phyloP scores from a whole-genome alignment of 495 filamentous ascomycete genomes.

The Hypoxylon trugodes region DNA sequence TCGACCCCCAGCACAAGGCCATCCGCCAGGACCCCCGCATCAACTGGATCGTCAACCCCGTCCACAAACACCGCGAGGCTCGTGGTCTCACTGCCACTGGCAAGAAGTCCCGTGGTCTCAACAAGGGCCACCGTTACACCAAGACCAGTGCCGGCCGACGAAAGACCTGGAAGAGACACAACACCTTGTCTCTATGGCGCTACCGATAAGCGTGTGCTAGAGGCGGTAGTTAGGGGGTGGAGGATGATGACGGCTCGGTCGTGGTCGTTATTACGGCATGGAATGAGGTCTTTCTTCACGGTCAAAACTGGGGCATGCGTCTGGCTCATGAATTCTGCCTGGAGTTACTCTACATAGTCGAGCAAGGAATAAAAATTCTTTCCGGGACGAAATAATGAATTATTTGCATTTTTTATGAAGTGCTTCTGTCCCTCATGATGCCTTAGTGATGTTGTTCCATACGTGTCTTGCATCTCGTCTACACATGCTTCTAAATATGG shows the following conservation, averaged over 20 bases:
- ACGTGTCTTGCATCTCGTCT: no score
- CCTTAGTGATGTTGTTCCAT: background rate
- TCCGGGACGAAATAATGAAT: slow-evolving; percentile 37
- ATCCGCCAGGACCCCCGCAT: slow-evolving; percentile 98
- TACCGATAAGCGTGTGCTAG: slow-evolving; percentile 65
- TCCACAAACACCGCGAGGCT: slow-evolving; percentile 99
- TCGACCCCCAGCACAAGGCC: slow-evolving; percentile 99
- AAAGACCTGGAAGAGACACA: slow-evolving; percentile 99
- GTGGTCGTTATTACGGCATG: slow-evolving; percentile 40
- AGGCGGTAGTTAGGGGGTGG: slow-evolving; percentile 24
- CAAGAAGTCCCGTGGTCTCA: slow-evolving; percentile 98
- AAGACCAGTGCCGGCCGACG: slow-evolving; percentile 93
- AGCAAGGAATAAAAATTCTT: slow-evolving; percentile 44
- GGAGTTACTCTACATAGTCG: slow-evolving; percentile 47
- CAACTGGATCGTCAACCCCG: slow-evolving; percentile 99
- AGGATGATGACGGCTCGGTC: slow-evolving; percentile 22
- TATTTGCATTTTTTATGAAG: background rate
- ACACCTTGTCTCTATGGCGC: slow-evolving; percentile 94
- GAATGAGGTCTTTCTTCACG: slow-evolving; percentile 41
- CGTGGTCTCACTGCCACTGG: slow-evolving; percentile 96
- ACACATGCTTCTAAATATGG: no score
- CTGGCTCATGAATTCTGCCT: slow-evolving; percentile 46
- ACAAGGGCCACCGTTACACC: slow-evolving; percentile 98
- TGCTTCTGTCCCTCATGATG: background rate
- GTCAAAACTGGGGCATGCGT: slow-evolving; percentile 44